Conservation (phyloP, 345 rosid species). For the Dipteronia dyeriana region DNA sequence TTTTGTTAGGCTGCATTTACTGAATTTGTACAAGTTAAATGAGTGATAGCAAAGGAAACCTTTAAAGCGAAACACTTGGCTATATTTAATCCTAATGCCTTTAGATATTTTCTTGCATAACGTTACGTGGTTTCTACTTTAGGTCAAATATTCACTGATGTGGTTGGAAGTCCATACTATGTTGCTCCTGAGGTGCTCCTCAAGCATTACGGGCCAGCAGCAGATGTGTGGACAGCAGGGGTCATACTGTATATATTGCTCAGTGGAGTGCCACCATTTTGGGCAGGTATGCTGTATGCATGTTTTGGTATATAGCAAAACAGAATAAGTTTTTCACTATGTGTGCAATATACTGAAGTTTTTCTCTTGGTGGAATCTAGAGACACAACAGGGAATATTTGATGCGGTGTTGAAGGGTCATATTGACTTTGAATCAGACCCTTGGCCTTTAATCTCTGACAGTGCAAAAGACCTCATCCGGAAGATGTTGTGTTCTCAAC, state of each 20-base stretch:
- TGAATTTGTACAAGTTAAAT: neutral
- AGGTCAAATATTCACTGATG: conserved; percentile 93
- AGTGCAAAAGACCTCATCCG: conserved; percentile 87
- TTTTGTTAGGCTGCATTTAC: conserved; percentile 1
- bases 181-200: conserved; percentile 97
- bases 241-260: conserved; percentile 91
- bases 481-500: conserved; percentile 78
- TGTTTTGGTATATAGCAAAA: neutral
- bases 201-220: conserved; percentile 91
- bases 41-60: neutral
- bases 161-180: conserved; percentile 96
- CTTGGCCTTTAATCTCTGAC: conserved; percentile 93
- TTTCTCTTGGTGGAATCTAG: conserved; percentile 38
- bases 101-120: conserved; percentile 7
- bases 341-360: conserved; percentile 22
- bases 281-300: conserved; percentile 94
- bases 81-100: conserved; percentile 8
- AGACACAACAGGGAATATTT: conserved; percentile 97
- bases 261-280: conserved; percentile 98
- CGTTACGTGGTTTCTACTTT: conserved; percentile 25
- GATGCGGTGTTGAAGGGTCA: conserved; percentile 95
- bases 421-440: conserved; percentile 91
- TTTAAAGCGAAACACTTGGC: neutral
- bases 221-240: conserved; percentile 99
- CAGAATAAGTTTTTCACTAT: conserved; percentile 7